These are phyloP conservation scores for Monilinia vaccinii-corymbosi DNA, from an alignment of 2,329 filamentous ascomycete species.

Conservation along the genomic window DNA sequence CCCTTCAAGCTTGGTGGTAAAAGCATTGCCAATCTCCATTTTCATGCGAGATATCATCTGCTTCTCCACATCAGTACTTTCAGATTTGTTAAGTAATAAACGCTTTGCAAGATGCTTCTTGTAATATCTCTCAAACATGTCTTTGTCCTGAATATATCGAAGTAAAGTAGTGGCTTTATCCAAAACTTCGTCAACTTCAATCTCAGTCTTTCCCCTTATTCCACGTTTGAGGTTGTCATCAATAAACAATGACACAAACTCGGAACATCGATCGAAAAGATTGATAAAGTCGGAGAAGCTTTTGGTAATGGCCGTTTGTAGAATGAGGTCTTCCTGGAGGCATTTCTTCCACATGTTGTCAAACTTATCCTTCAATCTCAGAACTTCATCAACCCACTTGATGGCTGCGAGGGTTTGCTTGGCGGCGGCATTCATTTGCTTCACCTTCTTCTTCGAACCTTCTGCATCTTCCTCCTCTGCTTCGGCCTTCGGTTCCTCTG, in stretches of 20 bases:
- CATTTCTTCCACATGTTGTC: slow-evolving; percentile 67
- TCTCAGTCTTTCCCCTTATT: slow-evolving; percentile 85
- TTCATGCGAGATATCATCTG: slow-evolving; percentile 97
- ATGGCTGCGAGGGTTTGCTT: slow-evolving; percentile 81
- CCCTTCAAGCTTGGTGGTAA: slow-evolving; percentile 85
- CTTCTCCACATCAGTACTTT: slow-evolving; percentile 87
- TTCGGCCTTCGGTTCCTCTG: slow-evolving; percentile 34
- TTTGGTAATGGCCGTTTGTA: slow-evolving; percentile 75
- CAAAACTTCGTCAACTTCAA: slow-evolving; percentile 72
- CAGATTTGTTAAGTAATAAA: slow-evolving; percentile 78
- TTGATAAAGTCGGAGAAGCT: slow-evolving; percentile 95
- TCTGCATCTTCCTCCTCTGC: slow-evolving; percentile 25
- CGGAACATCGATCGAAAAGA: slow-evolving; percentile 71
- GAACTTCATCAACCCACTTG: slow-evolving; percentile 89
- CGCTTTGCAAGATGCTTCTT: slow-evolving; percentile 91
- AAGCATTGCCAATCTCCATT: slow-evolving; percentile 87
- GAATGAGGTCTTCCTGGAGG: slow-evolving; percentile 63
- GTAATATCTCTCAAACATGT: slow-evolving; percentile 94
- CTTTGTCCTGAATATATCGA: slow-evolving; percentile 82
- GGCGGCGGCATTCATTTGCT: slow-evolving; percentile 49
- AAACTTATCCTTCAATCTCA: slow-evolving; percentile 81
- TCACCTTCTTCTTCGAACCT: slow-evolving; percentile 40
- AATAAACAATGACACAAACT: slow-evolving; percentile 93
- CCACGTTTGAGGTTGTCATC: slow-evolving; percentile 94
- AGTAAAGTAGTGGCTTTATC: slow-evolving; percentile 86